Conservation (phyloP, 352 stramenopile genomes). For the Phytopythium montanum region DNA sequence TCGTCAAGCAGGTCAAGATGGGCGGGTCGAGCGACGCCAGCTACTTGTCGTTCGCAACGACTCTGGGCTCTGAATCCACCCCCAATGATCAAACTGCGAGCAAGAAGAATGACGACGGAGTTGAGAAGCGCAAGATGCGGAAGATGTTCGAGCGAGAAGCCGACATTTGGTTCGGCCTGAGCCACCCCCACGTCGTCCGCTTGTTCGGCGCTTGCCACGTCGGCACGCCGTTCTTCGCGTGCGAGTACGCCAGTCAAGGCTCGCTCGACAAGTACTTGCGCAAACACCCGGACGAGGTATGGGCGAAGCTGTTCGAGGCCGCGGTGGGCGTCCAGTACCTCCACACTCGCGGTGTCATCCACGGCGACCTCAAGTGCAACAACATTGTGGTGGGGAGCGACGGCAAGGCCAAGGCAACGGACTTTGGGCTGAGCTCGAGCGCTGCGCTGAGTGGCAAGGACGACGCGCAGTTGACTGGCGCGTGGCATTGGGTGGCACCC, state of each 20-base stretch:
- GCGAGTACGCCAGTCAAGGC: slow-evolving; percentile 12
- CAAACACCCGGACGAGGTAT: not conserved
- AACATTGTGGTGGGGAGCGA: slow-evolving; percentile 2
- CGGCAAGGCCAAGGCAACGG: not conserved
- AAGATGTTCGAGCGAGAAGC: slow-evolving; percentile 15
- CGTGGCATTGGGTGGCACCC: slow-evolving; percentile 2
- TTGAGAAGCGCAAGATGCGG: not conserved
- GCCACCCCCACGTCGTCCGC: slow-evolving; percentile 15
- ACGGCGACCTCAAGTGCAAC: slow-evolving; percentile 8
- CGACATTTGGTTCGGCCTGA: slow-evolving; percentile 17
- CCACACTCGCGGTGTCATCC: slow-evolving; percentile 2
- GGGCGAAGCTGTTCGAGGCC: not conserved
- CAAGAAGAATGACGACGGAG: too few species aligned
- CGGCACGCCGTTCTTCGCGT: slow-evolving; percentile 14
- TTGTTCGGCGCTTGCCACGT: slow-evolving; percentile 19
- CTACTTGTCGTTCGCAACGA: not conserved
- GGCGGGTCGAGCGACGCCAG: not conserved
- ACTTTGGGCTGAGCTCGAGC: not conserved
- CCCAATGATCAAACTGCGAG: not conserved
- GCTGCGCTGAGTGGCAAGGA: not conserved
- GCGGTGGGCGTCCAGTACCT: slow-evolving; percentile 1
- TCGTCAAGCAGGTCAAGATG: slow-evolving; percentile 7
- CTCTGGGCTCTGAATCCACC: not conserved
- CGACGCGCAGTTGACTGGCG: not conserved
- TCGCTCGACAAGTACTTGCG: slow-evolving; percentile 14